Base-by-base conservation (phyloP, 345 rosid species). In the Physaria fendleri region DNA sequence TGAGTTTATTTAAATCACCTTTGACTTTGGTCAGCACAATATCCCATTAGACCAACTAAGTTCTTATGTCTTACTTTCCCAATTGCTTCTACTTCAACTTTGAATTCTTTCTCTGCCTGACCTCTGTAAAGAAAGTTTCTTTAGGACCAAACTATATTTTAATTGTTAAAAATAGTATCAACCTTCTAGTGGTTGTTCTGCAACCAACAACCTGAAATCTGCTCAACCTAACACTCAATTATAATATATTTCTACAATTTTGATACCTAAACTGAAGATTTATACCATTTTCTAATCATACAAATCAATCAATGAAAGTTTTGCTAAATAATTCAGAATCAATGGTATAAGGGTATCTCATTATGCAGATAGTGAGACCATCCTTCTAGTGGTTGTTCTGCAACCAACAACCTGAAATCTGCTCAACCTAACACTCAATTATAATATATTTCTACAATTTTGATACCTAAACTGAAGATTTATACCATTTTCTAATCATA, bases 41-140 rank as follows among this genome's bases (percentile, higher is more conserved):
- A 92, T 2, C 98, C 98, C 68, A 88, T 65, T 8, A 92, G 77
- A 62, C 98, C 88, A 58, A 92, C 98, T 76, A 88, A 82, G 74
- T 92, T 86, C 81, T 92, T 92, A 17, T 92, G 98, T 73, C 85
- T 86, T 46, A 88, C 96, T 83, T 85, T 92, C 22, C 98, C 98
- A 39, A 92, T 92, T 63, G 93, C 93, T 78, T 87, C 95, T 30
- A 90, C 97, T 72, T 90, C 97, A 60, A 87, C 91, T 74, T 76
- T 85, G 79, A 92, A 92, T 78, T 92, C 98, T 82, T 79, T 88
- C 77, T 84, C 98, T 2, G 98, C 98, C 65, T 88, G 98, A 13
- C 98, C 95, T 77, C 98, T 92, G 48, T n/a, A n/a, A n/a, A 41
- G 24, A 52, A 0, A 60, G 7, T 23, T 13, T 49, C 43, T 12